Evolutionary conservation across 78 protist species (phyloP).

Genomic region (Cavenderia fasciculata): DNA sequence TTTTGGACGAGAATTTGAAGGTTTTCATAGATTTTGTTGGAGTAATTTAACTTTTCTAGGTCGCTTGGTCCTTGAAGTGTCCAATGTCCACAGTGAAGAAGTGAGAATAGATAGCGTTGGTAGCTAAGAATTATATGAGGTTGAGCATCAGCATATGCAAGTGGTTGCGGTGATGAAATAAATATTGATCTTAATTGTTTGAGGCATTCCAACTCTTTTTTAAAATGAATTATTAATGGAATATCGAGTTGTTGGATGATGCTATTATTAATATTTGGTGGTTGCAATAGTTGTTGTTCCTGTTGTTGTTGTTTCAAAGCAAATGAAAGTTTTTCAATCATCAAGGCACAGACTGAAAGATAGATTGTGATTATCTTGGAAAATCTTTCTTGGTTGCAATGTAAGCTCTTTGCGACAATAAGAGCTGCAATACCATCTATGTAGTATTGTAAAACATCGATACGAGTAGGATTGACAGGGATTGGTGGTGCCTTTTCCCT

Average conservation of each 20-base stretch:
- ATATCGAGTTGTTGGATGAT: background rate
- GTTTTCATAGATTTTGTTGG: background rate
- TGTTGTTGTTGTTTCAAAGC: slow-evolving; percentile 10
- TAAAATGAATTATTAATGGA: slow-evolving; percentile 38
- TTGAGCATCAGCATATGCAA: background rate
- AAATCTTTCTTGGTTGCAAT: background rate
- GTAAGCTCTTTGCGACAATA: background rate
- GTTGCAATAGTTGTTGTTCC: background rate
- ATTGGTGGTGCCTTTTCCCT: background rate
- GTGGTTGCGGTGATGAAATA: too few relatives aligned
- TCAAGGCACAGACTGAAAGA: background rate
- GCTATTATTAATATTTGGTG: too few relatives aligned
- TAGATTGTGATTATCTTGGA: background rate
- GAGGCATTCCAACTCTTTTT: background rate
- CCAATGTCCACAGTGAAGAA: slow-evolving; percentile 26
- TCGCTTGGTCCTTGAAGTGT: background rate
- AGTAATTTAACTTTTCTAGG: background rate
- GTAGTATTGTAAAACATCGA: slow-evolving; percentile 42
- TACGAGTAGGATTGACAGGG: background rate
- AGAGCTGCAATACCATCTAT: slow-evolving; percentile 39
- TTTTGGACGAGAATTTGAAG: background rate
- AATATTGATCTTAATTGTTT: background rate
- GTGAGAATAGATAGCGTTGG: slow-evolving; percentile 38
- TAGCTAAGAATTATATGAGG: too few relatives aligned
- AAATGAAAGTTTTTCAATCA: slow-evolving; percentile 25